A percentile compares a stretch with the other conserved stretches of the same genome.
Conservation (phyloP, 1,284 basidiomycete species). For the Rhodotorula sp. region DNA sequence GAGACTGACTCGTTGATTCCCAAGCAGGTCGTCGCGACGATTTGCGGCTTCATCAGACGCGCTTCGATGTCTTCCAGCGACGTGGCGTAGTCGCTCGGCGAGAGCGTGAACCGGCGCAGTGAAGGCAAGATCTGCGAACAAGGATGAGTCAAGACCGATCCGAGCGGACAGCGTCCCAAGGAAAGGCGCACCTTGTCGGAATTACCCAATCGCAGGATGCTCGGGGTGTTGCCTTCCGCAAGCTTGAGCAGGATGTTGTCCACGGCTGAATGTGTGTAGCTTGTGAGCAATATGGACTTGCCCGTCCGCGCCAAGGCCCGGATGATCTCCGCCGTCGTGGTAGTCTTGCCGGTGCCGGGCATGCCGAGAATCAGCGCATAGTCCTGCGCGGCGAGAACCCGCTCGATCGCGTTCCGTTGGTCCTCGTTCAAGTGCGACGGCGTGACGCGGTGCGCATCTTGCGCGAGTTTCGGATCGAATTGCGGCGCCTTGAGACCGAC, state of each 20-base stretch:
- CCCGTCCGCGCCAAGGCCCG: conserved; percentile 71
- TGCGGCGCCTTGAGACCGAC: conserved; percentile 74
- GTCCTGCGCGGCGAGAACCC: conserved; percentile 75
- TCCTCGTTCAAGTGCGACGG: conserved; percentile 63
- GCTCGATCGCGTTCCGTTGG: conserved; percentile 70
- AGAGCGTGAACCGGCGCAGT: conserved; percentile 68
- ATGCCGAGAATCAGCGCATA: conserved; percentile 92
- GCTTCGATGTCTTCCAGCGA: conserved; percentile 74
- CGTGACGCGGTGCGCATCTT: conserved; percentile 18
- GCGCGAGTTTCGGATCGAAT: conserved; percentile 53
- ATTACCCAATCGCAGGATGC: conserved; percentile 82
- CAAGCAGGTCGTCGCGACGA: conserved; percentile 93
- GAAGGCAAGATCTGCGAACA: conserved; percentile 54
- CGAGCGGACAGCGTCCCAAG: not conserved
- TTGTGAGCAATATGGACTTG: conserved; percentile 83
- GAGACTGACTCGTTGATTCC: conserved; percentile 80
- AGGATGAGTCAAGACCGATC: not conserved
- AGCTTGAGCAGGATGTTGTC: conserved; percentile 88
- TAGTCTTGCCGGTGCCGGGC: conserved; percentile 98
- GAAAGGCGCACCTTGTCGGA: conserved; percentile 70
- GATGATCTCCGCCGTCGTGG: conserved; percentile 86
- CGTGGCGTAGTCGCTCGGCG: conserved; percentile 57
- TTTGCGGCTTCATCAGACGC: conserved; percentile 76
- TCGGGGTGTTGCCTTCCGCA: conserved; percentile 50
- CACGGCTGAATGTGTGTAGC: conserved; percentile 96